These are phyloP conservation scores for Cyberlindnera mrakii DNA, from an alignment of 805 yeast genomes.

Conservation along the genomic window DNA sequence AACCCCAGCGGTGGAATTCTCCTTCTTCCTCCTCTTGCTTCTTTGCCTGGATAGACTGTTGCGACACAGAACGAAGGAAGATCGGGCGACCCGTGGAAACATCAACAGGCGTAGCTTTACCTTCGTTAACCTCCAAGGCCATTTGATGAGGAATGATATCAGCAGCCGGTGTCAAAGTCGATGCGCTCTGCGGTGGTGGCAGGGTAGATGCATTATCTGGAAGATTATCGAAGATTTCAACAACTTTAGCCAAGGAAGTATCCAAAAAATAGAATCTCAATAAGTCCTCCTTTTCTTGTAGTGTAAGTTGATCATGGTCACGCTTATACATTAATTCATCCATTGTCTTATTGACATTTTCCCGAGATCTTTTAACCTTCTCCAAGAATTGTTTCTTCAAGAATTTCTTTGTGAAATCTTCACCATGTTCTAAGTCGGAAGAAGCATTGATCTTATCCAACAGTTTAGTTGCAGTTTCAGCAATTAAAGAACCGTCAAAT, in stretches of 20 bases:
- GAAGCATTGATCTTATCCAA: slow-evolving; percentile 33
- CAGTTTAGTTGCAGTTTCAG: slow-evolving; percentile 67
- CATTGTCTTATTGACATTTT: slow-evolving; percentile 42
- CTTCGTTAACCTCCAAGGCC: slow-evolving; percentile 58
- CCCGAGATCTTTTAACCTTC: slow-evolving; percentile 33
- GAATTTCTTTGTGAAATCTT: slow-evolving; percentile 32
- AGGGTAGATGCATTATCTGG: slow-evolving; percentile 11
- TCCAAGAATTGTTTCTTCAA: slow-evolving; percentile 34
- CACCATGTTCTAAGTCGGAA: slow-evolving; percentile 14
- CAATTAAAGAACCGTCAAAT: slow-evolving; percentile 69
- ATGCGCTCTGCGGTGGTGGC: not conserved
- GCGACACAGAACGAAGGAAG: slow-evolving; percentile 55
- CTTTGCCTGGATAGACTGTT: slow-evolving; percentile 60
- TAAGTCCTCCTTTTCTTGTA: slow-evolving; percentile 71
- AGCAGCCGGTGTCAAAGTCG: slow-evolving; percentile 39
- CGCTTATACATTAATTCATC: slow-evolving; percentile 55
- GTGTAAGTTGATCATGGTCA: slow-evolving; percentile 36
- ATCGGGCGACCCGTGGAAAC: slow-evolving; percentile 68
- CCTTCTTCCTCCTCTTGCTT: slow-evolving; percentile 89
- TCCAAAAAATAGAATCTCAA: slow-evolving; percentile 65
- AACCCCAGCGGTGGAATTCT: slow-evolving; percentile 82
- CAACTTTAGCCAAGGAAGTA: slow-evolving; percentile 55
- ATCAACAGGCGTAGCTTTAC: slow-evolving; percentile 51
- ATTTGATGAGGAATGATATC: slow-evolving; percentile 55
- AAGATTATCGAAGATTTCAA: slow-evolving; percentile 28